A percentile compares a stretch with the other conserved stretches of the same genome.
Conservation (phyloP, 768 basidiomycete species). For the Suillus spraguei region DNA sequence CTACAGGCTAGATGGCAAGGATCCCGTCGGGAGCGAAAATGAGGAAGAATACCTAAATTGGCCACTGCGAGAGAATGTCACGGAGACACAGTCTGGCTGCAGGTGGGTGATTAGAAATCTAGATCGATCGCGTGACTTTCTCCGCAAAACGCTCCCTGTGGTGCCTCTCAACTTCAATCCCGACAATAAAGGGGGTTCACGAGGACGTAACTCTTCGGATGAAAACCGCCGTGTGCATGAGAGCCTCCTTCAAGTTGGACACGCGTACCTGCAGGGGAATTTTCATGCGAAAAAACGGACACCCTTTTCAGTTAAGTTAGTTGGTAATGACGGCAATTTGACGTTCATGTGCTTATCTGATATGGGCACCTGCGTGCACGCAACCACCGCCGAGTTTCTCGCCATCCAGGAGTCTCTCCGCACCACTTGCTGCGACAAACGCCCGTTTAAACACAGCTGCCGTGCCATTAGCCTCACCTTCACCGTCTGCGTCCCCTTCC, state of each 20-base stretch:
- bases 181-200: neutral
- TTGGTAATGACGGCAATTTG: neutral
- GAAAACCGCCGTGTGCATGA: constrained; percentile 3
- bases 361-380: neutral
- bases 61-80: neutral
- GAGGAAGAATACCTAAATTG: neutral
- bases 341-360: neutral
- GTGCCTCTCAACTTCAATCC: neutral
- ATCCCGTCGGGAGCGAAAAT: neutral
- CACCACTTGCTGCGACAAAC: too few relatives aligned
- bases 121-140: neutral
- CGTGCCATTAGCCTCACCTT: too few relatives aligned
- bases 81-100: neutral
- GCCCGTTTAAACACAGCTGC: neutral
- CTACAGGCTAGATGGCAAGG: neutral
- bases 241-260: neutral
- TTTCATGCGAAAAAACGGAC: neutral
- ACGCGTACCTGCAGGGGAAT: neutral
- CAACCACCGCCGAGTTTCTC: neutral
- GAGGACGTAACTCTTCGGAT: neutral
- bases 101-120: neutral
- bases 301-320: constrained; percentile 4
- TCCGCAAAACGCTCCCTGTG: neutral
- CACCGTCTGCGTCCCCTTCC: neutral
- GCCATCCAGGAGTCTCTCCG: too few relatives aligned